phyloP scores from a whole-genome alignment of 352 stramenopile species.

The Hyaloperonospora brassicae region DNA sequence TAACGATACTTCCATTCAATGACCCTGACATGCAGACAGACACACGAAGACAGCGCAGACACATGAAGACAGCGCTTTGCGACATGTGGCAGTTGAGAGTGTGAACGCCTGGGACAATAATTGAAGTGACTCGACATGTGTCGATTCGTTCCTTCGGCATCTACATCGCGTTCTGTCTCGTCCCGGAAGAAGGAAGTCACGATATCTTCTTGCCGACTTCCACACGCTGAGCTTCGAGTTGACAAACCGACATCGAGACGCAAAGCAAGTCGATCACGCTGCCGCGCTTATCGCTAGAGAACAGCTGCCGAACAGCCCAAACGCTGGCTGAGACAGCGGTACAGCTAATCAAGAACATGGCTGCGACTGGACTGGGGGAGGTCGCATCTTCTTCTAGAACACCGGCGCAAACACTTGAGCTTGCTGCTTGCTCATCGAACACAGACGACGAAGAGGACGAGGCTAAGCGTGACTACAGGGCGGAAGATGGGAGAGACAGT shows the following conservation, averaged over 20 bases:
- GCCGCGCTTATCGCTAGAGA: slow-evolving; percentile 5
- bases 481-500: slow-evolving; percentile 12
- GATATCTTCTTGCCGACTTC: not conserved
- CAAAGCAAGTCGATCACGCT: slow-evolving; percentile 2
- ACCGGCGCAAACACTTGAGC: not conserved
- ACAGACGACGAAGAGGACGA: slow-evolving; percentile 7
- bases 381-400: slow-evolving; percentile 5
- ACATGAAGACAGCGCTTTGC: no score
- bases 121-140: no score
- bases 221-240: slow-evolving; percentile 6
- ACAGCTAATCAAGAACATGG: slow-evolving; percentile 14
- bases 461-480: slow-evolving; percentile 10
- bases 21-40: no score
- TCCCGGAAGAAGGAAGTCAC: slow-evolving; percentile 2
- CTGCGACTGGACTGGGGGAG: slow-evolving; percentile 13
- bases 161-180: slow-evolving; percentile 4
- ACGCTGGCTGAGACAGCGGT: slow-evolving; percentile 7
- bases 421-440: slow-evolving; percentile 3
- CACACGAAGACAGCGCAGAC: no score
- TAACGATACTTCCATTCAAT: no score
- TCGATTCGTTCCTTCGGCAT: no score
- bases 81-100: no score
- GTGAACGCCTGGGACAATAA: no score
- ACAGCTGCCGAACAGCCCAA: slow-evolving; percentile 2
- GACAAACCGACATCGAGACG: slow-evolving; percentile 4